Evolutionary conservation across 2,329 filamentous ascomycete genomes (phyloP), one percentile per base, ranked within the genome.

Genomic region (Ophiobolus disseminans): DNA sequence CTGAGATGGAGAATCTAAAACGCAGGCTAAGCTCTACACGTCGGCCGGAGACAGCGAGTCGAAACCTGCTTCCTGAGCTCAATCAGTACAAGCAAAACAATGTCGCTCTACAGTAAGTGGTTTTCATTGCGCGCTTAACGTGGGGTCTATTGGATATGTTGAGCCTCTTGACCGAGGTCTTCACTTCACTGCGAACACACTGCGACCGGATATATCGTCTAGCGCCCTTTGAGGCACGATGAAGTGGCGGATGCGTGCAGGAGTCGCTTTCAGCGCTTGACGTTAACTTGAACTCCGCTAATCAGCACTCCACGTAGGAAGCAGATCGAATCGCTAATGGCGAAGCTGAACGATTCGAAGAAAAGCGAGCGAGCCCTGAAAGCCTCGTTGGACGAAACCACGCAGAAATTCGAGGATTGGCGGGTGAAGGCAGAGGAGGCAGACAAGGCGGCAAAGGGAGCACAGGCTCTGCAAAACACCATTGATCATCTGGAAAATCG

Each of bases 261-360:
- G n/a, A n/a, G n/a, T n/a, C n/a, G n/a, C n/a, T n/a, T n/a, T n/a
- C n/a, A n/a, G n/a, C n/a, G n/a, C n/a, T n/a, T n/a, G n/a, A n/a
- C n/a, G n/a, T n/a, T n/a, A n/a, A n/a, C n/a, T n/a, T n/a, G n/a
- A n/a, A n/a, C n/a, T n/a, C n/a, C n/a, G n/a, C n/a, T n/a, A n/a
- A n/a, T n/a, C n/a, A n/a, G n/a, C 23, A 11, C 6, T 11, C 23
- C 11, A 26, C 28, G 13, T 17, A 43, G 19, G 28, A 69, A 68
- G 22, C 68, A 72, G 32, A 69, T 76, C 22, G 60, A 63, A 22
- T 73, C 70, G 16, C 62, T 77, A 23, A 74, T 75, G 63, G 61
- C 68, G 4, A 75, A 74, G 22, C 53, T 77, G 16, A 69, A 68
- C 8, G 69, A 74, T 23, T 66, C 70, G 1, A 76, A 74, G 50